Evolutionary conservation across 352 stramenopile genomes (phyloP), one percentile per base, ranked within the genome.

Genomic region (Globisporangium abappressorium): DNA sequence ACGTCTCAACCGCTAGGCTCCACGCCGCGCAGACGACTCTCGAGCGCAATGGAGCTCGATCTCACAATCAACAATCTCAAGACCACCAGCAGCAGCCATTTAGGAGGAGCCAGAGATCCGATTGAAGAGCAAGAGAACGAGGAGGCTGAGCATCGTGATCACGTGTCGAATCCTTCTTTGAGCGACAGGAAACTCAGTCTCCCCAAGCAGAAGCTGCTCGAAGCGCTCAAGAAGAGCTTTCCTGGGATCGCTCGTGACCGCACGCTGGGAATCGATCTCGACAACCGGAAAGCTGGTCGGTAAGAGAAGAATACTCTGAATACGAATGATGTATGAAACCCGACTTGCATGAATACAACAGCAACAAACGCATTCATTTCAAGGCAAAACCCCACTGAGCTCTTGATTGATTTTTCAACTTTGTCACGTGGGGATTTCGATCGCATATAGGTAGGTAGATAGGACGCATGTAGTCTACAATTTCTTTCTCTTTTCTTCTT

Each of bases 151-250:
- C 26, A 38, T 12, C 53, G 26, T 1, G 53, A 24, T 5, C 26
- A 6, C 3, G 11, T 33, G 28, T 18, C 28, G 57, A 54, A 62
- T 22, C 72, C 33, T 49, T 36, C 20, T 18, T 22, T 8, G 8
- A 36, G 64, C 8, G 47, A 70, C 54, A 59, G 79, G 49, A 73
- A 63, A 49, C 62, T 81, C 28, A 90, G 82, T 78, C 75, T 82
- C 41, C 79, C 75, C 22, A 93, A 93, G 71, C 72, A 90, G 60
- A 90, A 89, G 66, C 74, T 93, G 20, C 71, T 91, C 26, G 74
- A 89, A 33, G 84, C 84, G 5, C 76, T 93, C 49, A 78, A 72
- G 47, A 71, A 78, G 43, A 85, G 76, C 66, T 85, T 82, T 38
- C 77, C 76, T 2, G 38, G 46, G 8, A 69, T 63, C 26, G 33